phyloP scores from a whole-genome alignment of 2,329 filamentous ascomycete species.

The Fragosphaeria purpurea region DNA sequence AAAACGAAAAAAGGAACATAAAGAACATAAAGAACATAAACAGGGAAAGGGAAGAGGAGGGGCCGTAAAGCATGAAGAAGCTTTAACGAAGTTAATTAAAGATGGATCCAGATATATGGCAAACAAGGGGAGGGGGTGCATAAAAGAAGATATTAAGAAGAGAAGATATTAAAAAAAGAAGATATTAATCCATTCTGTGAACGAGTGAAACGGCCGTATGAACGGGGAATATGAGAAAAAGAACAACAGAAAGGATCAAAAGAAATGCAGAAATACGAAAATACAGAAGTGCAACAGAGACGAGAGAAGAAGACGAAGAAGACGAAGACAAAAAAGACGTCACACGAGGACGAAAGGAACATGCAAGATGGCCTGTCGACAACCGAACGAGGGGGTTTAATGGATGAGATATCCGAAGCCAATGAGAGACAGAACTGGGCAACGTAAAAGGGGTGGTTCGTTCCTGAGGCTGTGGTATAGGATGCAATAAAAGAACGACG shows the following conservation, averaged over 20 bases:
- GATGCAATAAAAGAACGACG: neutral
- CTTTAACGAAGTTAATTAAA: slow-evolving; percentile 9
- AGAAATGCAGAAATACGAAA: neutral
- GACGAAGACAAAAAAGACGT: neutral
- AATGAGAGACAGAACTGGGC: neutral
- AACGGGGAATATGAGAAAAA: neutral
- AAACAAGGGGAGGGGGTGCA: slow-evolving; percentile 5
- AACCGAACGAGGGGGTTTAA: slow-evolving; percentile 1
- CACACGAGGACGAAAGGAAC: neutral
- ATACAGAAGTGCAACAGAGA: neutral
- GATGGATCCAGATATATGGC: neutral
- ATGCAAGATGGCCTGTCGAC: neutral
- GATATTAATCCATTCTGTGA: neutral
- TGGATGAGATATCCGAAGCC: neutral
- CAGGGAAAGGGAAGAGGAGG: neutral
- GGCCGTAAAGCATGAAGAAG: slow-evolving; percentile 9
- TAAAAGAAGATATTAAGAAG: neutral
- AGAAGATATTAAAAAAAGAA: neutral
- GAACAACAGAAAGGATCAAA: neutral
- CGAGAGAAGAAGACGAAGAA: neutral
- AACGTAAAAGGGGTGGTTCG: neutral
- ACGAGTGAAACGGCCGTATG: neutral
- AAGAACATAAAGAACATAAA: neutral
- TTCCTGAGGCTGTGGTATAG: neutral
- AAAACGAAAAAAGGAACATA: slow-evolving; percentile 1